Percentiles rank a stretch among this genome's conserved stretches.
phyloP scores from a whole-genome alignment of 257 asterid genomes.

The Oldenlandia corymbosa region DNA sequence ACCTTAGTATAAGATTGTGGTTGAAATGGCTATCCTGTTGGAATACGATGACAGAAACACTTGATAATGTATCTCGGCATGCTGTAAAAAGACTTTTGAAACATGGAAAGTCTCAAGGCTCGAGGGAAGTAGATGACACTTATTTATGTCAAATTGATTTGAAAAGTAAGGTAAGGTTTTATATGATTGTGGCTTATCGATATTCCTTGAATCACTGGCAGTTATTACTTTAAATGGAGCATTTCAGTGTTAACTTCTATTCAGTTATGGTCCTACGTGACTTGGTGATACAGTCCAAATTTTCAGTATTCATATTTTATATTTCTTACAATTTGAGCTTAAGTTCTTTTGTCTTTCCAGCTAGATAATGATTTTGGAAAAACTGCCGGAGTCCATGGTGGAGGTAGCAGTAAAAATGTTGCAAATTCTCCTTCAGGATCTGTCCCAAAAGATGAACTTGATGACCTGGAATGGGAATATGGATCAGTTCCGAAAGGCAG shows the following conservation, averaged over 20 bases:
- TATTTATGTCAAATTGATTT: slow-evolving; percentile 46
- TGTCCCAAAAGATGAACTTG: slow-evolving; percentile 37
- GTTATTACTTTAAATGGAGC: slow-evolving; percentile 1
- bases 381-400: slow-evolving; percentile 23
- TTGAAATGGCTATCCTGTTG: not conserved
- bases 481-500: slow-evolving; percentile 44
- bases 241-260: not conserved
- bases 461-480: slow-evolving; percentile 83
- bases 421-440: slow-evolving; percentile 25
- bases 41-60: slow-evolving; percentile 46
- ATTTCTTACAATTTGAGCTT: slow-evolving; percentile 9
- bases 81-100: slow-evolving; percentile 62
- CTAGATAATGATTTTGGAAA: slow-evolving; percentile 25
- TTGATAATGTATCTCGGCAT: slow-evolving; percentile 55
- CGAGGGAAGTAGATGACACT: slow-evolving; percentile 45
- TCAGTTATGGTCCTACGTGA: not conserved
- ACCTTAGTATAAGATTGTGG: not conserved
- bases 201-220: not conserved
- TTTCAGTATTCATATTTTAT: not conserved
- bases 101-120: slow-evolving; percentile 49
- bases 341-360: slow-evolving; percentile 28
- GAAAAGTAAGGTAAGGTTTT: slow-evolving; percentile 29
- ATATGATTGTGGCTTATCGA: not conserved
- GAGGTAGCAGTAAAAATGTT: slow-evolving; percentile 27
- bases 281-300: not conserved